These are phyloP conservation scores for Nannizziopsis arthrosporioides DNA, from an alignment of 2,329 filamentous ascomycete genomes.

Conservation along the genomic window DNA sequence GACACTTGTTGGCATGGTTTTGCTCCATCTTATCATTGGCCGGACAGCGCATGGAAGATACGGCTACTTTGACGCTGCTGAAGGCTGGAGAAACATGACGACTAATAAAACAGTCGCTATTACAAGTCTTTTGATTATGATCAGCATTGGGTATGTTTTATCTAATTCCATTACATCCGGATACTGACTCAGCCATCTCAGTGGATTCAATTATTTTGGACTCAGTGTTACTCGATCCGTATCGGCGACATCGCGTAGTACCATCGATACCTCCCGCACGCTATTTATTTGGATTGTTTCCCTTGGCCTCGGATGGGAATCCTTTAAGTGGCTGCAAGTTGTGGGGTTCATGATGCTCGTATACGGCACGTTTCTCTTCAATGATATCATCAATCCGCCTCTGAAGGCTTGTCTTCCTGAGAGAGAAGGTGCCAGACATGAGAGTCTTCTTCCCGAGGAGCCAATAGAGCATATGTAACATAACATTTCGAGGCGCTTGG, in stretches of 20 bases:
- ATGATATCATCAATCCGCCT: conserved; percentile 79
- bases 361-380: conserved; percentile 94
- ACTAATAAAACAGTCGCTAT: conserved; percentile 58
- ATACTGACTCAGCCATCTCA: conserved; percentile 26
- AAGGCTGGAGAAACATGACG: conserved; percentile 73
- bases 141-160: conserved; percentile 74
- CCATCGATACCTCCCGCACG: conserved; percentile 93
- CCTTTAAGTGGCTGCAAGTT: conserved; percentile 95
- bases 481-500: background rate
- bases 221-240: conserved; percentile 82
- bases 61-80: conserved; percentile 81
- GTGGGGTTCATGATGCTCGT: conserved; percentile 77
- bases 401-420: conserved; percentile 53
- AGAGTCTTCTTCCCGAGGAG: conserved; percentile 59
- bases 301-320: conserved; percentile 86
- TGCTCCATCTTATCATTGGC: conserved; percentile 68
- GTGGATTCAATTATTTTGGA: conserved; percentile 98
- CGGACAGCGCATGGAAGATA: conserved; percentile 58
- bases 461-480: conserved; percentile 59
- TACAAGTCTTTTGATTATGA: conserved; percentile 83
- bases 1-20: conserved; percentile 65
- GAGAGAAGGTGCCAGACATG: conserved; percentile 23
- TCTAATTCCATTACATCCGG: background rate
- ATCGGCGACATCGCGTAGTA: conserved; percentile 84
- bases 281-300: conserved; percentile 98